Percentiles rank a stretch among this genome's conserved stretches.
These are phyloP conservation scores for Oldenlandia corymbosa DNA, from an alignment of 257 asterid genomes.

Conservation along the genomic window DNA sequence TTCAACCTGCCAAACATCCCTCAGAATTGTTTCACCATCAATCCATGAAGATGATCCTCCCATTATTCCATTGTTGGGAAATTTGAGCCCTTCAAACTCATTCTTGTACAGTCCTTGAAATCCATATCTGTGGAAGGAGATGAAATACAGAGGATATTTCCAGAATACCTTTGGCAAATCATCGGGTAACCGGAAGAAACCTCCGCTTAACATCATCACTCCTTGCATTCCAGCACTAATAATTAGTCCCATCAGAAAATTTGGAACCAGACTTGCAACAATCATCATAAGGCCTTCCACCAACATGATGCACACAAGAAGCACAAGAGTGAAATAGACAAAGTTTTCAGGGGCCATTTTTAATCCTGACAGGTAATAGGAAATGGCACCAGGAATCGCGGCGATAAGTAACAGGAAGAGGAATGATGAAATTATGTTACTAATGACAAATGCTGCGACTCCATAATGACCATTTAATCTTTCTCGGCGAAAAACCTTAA, in stretches of 20 bases:
- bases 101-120: slow-evolving; percentile 62
- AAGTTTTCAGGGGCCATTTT: slow-evolving; percentile 28
- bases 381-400: slow-evolving; percentile 43
- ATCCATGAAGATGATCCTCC: slow-evolving; percentile 17
- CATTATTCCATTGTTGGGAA: neutral
- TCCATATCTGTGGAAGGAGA: slow-evolving; percentile 55
- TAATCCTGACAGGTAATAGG: slow-evolving; percentile 43
- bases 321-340: slow-evolving; percentile 32
- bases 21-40: slow-evolving; percentile 47
- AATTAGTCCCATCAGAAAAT: slow-evolving; percentile 48
- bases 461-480: slow-evolving; percentile 63
- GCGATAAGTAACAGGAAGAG: slow-evolving; percentile 49
- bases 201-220: slow-evolving; percentile 59
- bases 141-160: slow-evolving; percentile 58
- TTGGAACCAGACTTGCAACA: slow-evolving; percentile 53
- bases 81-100: slow-evolving; percentile 41
- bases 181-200: slow-evolving; percentile 51
- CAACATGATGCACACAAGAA: slow-evolving; percentile 49
- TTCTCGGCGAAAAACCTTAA: slow-evolving; percentile 47
- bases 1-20: slow-evolving; percentile 46
- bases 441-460: slow-evolving; percentile 39
- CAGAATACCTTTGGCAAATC: slow-evolving; percentile 49
- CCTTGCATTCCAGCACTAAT: slow-evolving; percentile 55
- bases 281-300: slow-evolving; percentile 77
- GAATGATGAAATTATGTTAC: slow-evolving; percentile 48